Conservation (phyloP, 305 asterid species). For the Fraxinus dipetala region DNA sequence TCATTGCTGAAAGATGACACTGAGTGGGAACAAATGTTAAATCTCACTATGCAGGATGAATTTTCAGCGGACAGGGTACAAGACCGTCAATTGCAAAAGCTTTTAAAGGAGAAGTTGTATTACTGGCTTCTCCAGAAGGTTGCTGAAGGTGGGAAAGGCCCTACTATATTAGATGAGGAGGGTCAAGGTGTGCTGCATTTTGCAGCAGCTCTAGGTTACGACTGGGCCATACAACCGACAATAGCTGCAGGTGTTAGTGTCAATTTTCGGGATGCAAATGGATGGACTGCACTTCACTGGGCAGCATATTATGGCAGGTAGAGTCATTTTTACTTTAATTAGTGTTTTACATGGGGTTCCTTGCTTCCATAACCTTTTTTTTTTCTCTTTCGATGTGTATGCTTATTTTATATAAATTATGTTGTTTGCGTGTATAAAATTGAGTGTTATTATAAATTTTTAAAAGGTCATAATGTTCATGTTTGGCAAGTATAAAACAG, state of each 20-base stretch:
- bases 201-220: conserved; percentile 89
- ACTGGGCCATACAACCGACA: conserved; percentile 85
- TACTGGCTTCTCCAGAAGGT: conserved; percentile 76
- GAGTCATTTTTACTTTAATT: not conserved
- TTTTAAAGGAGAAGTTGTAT: conserved; percentile 69
- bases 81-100: conserved; percentile 64
- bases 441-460: not conserved
- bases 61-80: conserved; percentile 52
- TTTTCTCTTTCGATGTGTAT: not conserved
- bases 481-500: not conserved
- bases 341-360: conserved; percentile 1
- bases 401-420: conserved; percentile 5
- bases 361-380: conserved; percentile 12
- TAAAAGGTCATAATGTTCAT: not conserved
- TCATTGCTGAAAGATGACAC: conserved; percentile 55
- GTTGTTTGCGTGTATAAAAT: too few relatives aligned
- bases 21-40: conserved; percentile 67
- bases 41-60: conserved; percentile 43
- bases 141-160: conserved; percentile 83
- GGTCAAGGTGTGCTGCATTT: conserved; percentile 92
- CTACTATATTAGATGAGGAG: conserved; percentile 62
- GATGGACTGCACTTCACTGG: conserved; percentile 99
- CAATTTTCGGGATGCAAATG: conserved; percentile 84
- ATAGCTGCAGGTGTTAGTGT: conserved; percentile 74
- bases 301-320: conserved; percentile 96